Evolutionary conservation across 257 asterid genomes (phyloP).

Genomic region (Fraxinus quadrangulata): DNA sequence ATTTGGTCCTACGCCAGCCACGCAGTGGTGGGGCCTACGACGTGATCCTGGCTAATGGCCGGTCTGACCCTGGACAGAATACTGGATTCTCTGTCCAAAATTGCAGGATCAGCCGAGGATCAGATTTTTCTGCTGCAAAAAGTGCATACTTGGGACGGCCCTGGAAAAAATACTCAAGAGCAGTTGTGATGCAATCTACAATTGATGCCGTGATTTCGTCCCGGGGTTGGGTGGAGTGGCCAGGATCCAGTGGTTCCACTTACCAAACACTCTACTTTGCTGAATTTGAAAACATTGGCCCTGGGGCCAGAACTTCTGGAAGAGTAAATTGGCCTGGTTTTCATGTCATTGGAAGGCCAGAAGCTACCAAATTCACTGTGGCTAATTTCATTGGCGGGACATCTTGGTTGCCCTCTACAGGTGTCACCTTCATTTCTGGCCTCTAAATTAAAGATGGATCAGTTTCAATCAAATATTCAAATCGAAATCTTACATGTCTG

Average conservation of each 20-base stretch:
- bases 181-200: conserved; percentile 65
- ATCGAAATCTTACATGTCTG: background rate
- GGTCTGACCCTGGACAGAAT: conserved; percentile 67
- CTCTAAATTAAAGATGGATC: conserved; percentile 25
- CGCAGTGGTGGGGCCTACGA: conserved; percentile 38
- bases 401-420: conserved; percentile 76
- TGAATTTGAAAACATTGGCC: conserved; percentile 55
- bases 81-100: conserved; percentile 70
- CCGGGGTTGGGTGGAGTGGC: conserved; percentile 76
- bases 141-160: conserved; percentile 60
- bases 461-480: background rate
- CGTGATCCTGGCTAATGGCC: conserved; percentile 63
- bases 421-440: conserved; percentile 60
- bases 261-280: conserved; percentile 53
- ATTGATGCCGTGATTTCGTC: conserved; percentile 49
- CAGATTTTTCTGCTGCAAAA: conserved; percentile 38
- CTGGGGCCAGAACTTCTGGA: conserved; percentile 43
- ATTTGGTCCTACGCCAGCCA: conserved; percentile 52
- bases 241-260: conserved; percentile 40
- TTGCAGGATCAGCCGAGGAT: conserved; percentile 44
- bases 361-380: conserved; percentile 57
- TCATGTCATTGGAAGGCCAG: conserved; percentile 42
- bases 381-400: conserved; percentile 55
- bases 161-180: conserved; percentile 63
- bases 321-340: conserved; percentile 67